Evolutionary conservation across 257 asterid species (phyloP), one percentile per base, ranked within the genome.

Genomic region (Solanum bukasovii): DNA sequence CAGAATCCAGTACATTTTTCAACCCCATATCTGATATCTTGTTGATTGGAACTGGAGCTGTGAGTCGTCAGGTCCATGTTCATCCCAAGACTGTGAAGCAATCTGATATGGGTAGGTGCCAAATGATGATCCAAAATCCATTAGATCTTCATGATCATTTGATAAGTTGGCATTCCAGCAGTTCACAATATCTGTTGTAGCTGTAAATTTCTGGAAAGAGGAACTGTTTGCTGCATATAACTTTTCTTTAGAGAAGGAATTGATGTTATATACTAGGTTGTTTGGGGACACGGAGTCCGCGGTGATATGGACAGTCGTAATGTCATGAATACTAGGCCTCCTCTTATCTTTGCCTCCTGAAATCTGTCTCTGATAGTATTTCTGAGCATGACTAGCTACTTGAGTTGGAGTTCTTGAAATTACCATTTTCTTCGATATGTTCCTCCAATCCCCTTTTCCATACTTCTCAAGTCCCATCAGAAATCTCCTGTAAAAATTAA

Each of bases 311-410:
- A 90, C 89, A 1, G 95, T 92, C 0, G 98, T 95, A 27, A 94
- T 93, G 91, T 96, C 98, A 81, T 96, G 98, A 89, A 96, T 96
- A 92, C 98, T 96, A 2, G 98, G 98, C 86, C 98, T 91, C 83
- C 93, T 90, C 89, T 95, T 93, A 89, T 95, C 98, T 88, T 93
- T 95, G 84, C 92, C 93, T 23, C 94, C 94, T 20, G 94, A 90
- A 70, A 91, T 75, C 83, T 94, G 98, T 88, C 98, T 90, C n/a
- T 93, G 93, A 33, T 92, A 96, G 90, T 94, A 96, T 87, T 96
- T 96, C 91, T 96, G 98, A 86, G 98, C 98, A 90, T 95, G 98
- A 92, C 98, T 95, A 23, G 98, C 98, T 37, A 95, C 98, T 89
- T 95, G 98, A 10, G 97, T 93, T n/a, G 98, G 98, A 9, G 95